Evolutionary conservation across 1,139 yeast species (phyloP), one percentile per base, ranked within the genome.

Genomic region (Arxiozyma telluris): DNA sequence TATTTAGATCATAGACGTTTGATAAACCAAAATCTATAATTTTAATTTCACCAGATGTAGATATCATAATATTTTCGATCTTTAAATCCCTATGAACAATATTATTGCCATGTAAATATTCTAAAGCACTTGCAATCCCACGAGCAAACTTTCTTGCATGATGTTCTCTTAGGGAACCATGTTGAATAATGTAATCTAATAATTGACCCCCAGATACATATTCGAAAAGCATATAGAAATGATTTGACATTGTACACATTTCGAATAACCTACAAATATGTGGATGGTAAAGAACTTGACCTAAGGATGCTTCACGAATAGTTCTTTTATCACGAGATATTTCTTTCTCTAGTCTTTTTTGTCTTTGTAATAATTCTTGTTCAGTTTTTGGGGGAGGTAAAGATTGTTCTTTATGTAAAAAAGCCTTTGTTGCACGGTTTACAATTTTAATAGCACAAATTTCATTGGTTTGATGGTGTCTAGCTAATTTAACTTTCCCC

Each of bases 401-500:
- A 61, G 83, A 80, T 27, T 82, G 80, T 67, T 86, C 93, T 47
- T 90, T 90, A 61, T 94, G 78, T 61, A 83, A 83, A 70, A 84
- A 86, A 17, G 84, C 74, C 63, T 83, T 83, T 2, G 91, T 84
- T 5, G 94, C 93, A 60, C 93, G 72, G 11, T 91, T 90, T 41
- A 87, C 89, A 55, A 87, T 87, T 66, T 87, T 87, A 23, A 87
- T 87, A 0, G 93, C 98, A 71, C 96, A 90, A 30, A 87, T 76
- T 66, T 90, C 96, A 53, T 81, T 80, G 1, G 96, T 88, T 44
- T 82, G 70, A 59, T 87, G 81, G 72, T 91, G 96, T 63, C 82
- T 85, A 2, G 98, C 98, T 49, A 93, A 76, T 70, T 94, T 94
- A 52, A 93, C 99, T 70, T 93, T 95, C 55, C 99, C 99, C 98